These are phyloP conservation scores for Gaultheria prostrata DNA, from an alignment of 148 eudicot genomes.

Conservation along the genomic window DNA sequence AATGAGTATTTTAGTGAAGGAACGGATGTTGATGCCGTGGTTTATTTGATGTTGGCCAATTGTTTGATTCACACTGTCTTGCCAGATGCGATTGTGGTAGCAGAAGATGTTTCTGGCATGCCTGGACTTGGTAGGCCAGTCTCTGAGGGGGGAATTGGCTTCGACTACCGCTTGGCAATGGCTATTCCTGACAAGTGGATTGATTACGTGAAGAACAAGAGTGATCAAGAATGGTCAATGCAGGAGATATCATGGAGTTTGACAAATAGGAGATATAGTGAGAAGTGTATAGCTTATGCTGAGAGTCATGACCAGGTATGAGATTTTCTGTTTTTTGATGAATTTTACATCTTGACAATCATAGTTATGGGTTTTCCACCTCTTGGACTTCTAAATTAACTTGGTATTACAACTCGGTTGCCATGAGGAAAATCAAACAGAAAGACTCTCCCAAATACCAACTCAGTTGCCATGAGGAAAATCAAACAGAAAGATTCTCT, in stretches of 20 bases:
- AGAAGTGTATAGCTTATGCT: slow-evolving; percentile 94
- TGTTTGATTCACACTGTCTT: slow-evolving; percentile 53
- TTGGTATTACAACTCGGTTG: neutral
- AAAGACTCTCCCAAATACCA: slow-evolving; percentile 1
- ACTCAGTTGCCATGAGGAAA: neutral
- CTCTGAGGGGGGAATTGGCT: slow-evolving; percentile 85
- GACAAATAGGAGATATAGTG: slow-evolving; percentile 92
- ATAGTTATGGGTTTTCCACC: neutral
- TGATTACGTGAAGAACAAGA: slow-evolving; percentile 83
- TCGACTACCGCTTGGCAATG: slow-evolving; percentile 96
- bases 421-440: neutral
- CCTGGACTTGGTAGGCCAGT: slow-evolving; percentile 89
- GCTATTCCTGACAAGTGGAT: slow-evolving; percentile 98
- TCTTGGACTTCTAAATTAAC: neutral
- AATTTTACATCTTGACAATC: neutral
- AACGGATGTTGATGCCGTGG: slow-evolving; percentile 91
- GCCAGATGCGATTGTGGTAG: slow-evolving; percentile 84
- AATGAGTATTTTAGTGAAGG: slow-evolving; percentile 83
- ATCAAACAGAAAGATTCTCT: neutral
- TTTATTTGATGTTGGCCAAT: slow-evolving; percentile 92
- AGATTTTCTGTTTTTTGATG: slow-evolving; percentile 16
- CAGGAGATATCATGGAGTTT: slow-evolving; percentile 64
- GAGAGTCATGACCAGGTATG: slow-evolving; percentile 98
- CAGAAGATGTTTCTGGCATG: slow-evolving; percentile 99
- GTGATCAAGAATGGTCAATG: slow-evolving; percentile 83